phyloP scores from a whole-genome alignment of 2,329 filamentous ascomycete genomes.

The Anisogramma anomala region DNA sequence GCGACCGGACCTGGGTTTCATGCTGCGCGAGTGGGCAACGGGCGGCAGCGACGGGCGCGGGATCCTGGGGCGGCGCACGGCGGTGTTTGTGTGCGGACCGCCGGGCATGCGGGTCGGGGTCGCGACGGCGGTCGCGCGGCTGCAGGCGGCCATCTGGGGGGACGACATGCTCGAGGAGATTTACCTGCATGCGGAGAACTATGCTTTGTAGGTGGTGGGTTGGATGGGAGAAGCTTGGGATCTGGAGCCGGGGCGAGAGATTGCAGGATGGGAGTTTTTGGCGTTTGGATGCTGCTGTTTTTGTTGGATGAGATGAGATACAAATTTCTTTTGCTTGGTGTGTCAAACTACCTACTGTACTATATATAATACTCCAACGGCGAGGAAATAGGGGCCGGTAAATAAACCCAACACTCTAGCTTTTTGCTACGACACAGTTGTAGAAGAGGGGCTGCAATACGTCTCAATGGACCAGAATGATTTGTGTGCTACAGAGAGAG shows the following conservation, averaged over 20 bases:
- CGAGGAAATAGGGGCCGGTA: not conserved
- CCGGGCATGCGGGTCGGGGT: conserved; percentile 79
- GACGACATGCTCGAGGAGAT: conserved; percentile 75
- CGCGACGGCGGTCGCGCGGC: conserved; percentile 66
- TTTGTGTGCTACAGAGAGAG: no score
- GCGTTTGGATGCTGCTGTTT: not conserved
- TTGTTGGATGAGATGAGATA: conserved; percentile 7
- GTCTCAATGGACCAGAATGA: no score
- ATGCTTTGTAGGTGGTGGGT: conserved; percentile 52
- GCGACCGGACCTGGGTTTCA: conserved; percentile 74
- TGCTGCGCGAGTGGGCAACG: conserved; percentile 71
- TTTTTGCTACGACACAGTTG: no score
- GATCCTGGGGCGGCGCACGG: conserved; percentile 67
- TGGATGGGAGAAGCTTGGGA: not conserved
- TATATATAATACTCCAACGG: conserved; percentile 6
- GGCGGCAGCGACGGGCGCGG: conserved; percentile 55
- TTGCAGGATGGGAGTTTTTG: not conserved
- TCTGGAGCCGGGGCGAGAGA: no score
- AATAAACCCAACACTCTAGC: no score
- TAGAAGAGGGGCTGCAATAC: no score
- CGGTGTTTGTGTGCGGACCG: conserved; percentile 88
- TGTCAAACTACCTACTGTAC: not conserved
- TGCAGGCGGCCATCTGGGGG: conserved; percentile 76
- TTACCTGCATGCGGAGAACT: conserved; percentile 91
- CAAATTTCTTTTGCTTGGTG: conserved; percentile 1